Base-by-base conservation (phyloP, 257 asterid species). In the Rubia yunnanensis region DNA sequence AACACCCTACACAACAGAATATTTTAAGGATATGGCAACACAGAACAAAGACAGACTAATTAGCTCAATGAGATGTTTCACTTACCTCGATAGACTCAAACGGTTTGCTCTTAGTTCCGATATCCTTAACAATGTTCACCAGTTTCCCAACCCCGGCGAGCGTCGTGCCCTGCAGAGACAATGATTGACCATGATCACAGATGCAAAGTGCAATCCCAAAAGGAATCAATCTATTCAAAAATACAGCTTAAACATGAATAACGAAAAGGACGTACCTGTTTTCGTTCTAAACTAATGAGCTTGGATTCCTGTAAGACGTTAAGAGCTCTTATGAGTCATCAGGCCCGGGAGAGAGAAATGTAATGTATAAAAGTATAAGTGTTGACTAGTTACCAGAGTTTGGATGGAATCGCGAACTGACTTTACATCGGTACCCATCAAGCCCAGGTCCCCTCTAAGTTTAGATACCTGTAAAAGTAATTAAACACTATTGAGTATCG, bases 271-370 rank as follows among this genome's bases (percentile, higher is more conserved):
- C 5, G 0, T 44, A 94, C 99, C 97, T 89, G 99, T 74, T 77
- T 84, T 70, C 81, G 94, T 81, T 86, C 99, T 70, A 88, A 82
- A 65, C 86, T 88, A 78, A 73, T 81, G 73, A 94, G 79, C 83
- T 81, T 88, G 50, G 81, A 83, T 84, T 88, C 91, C 99, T 92
- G 94, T 38, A 48, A 70, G 65, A 76, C 34, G 30, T 30, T 74
- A 76, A 44, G 41, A 24, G 26, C 48, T 63, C 34, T 41, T 64
- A 69, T 71, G 46, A 61, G 54, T 66, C 24, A 70, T 68, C 75
- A 64, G 65, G 30, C 53, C 78, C 69, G 57, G 39, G 54, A 48
- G 56, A 71, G 54, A 46, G 41, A 56, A 34, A 70, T 26, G 56
- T 66, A 74, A 36, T 63, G n/a, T n/a, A 65, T 17, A 56, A 6